Evolutionary conservation across 1,284 basidiomycete species (phyloP).

Genomic region (Cystobasidiaceae sp.): DNA sequence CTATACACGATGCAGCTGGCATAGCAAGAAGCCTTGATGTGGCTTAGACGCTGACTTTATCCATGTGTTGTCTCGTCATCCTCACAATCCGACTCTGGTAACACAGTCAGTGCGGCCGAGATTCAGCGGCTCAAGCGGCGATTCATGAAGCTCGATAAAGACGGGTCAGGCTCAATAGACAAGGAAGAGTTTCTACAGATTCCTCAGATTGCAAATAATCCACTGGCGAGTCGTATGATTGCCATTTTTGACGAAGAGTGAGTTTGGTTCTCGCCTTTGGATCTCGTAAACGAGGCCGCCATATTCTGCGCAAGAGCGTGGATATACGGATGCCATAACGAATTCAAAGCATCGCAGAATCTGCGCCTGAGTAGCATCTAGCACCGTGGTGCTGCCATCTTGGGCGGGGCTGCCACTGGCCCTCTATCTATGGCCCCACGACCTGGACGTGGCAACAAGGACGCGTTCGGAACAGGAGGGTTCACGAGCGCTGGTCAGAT

Average conservation of each 20-base stretch:
- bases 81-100: background rate
- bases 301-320: background rate
- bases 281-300: background rate
- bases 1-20: background rate
- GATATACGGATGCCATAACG: too few species aligned
- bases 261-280: slow-evolving; percentile 47
- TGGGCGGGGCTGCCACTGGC: too few species aligned
- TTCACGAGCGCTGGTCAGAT: background rate
- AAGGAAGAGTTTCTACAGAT: slow-evolving; percentile 98
- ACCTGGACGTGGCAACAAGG: too few species aligned
- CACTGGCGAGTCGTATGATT: slow-evolving; percentile 93
- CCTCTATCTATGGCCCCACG: too few species aligned
- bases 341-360: too few species aligned
- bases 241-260: slow-evolving; percentile 99
- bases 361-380: too few species aligned
- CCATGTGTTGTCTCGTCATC: background rate
- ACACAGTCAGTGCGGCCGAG: slow-evolving; percentile 79
- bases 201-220: slow-evolving; percentile 97
- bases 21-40: too few species aligned
- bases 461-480: too few species aligned
- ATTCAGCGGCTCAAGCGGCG: slow-evolving; percentile 93
- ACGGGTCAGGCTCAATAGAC: slow-evolving; percentile 96
- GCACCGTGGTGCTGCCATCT: too few species aligned
- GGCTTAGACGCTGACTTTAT: too few species aligned
- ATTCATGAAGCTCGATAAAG: slow-evolving; percentile 99